These are phyloP conservation scores for Diaporthe longicolla DNA, from an alignment of 2,329 filamentous ascomycete genomes.

Conservation along the genomic window DNA sequence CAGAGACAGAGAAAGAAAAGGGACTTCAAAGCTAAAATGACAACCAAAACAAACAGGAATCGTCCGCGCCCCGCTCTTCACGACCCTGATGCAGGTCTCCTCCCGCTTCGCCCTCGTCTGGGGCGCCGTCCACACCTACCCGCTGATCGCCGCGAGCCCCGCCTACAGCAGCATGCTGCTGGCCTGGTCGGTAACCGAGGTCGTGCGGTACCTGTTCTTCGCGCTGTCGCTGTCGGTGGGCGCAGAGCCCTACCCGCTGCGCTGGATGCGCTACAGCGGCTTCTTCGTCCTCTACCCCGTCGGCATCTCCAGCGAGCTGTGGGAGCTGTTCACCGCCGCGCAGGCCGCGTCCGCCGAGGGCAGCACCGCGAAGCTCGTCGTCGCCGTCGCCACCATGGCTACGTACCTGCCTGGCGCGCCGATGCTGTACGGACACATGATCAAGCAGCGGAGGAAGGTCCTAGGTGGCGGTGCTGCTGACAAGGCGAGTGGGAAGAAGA, in stretches of 20 bases:
- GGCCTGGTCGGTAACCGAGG: conserved; percentile 92
- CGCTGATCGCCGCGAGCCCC: conserved; percentile 70
- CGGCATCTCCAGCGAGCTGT: conserved; percentile 90
- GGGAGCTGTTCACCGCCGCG: conserved; percentile 78
- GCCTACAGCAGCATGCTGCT: conserved; percentile 84
- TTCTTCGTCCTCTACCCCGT: conserved; percentile 95
- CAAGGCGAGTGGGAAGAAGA: conserved; percentile 56
- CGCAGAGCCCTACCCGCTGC: conserved; percentile 74
- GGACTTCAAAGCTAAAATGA: neutral
- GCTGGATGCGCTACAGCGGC: conserved; percentile 91
- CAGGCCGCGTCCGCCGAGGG: conserved; percentile 68
- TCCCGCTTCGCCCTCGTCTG: conserved; percentile 91
- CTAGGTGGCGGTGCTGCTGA: conserved; percentile 63
- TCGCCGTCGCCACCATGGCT: conserved; percentile 43
- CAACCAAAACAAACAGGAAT: conserved; percentile 68
- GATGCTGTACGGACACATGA: conserved; percentile 94
- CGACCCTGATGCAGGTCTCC: conserved; percentile 91
- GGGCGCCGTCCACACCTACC: conserved; percentile 84
- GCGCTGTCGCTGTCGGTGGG: conserved; percentile 75
- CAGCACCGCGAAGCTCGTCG: conserved; percentile 35
- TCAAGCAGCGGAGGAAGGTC: conserved; percentile 87
- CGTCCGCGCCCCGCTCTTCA: conserved; percentile 87
- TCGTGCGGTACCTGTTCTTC: conserved; percentile 94
- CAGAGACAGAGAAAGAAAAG: neutral
- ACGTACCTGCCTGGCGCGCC: conserved; percentile 71